A percentile compares a stretch with the other conserved stretches of the same genome.
Conservation (phyloP, 371 early-diverging fungal species). For the Rhizopus sp. region DNA sequence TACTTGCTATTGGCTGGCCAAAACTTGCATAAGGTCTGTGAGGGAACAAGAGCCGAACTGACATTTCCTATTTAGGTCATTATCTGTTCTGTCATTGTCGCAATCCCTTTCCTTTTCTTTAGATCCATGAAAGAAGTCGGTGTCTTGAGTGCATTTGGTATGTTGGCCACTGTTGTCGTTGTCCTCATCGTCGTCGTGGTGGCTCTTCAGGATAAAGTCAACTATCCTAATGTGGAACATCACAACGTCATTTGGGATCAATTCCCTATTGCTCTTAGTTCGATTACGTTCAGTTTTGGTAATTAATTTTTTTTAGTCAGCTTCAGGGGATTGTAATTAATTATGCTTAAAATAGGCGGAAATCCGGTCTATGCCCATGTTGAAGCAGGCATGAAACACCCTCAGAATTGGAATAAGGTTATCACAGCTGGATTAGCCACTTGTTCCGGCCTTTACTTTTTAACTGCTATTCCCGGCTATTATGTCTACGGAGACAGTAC, state of each 20-base stretch:
- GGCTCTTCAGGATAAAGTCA: constrained; percentile 21
- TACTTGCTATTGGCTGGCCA: constrained; percentile 73
- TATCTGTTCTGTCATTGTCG: constrained; percentile 61
- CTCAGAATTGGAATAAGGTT: constrained; percentile 73
- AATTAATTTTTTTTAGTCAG: background rate
- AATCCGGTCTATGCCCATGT: constrained; percentile 57
- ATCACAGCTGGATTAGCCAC: constrained; percentile 67
- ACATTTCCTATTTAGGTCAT: constrained; percentile 62
- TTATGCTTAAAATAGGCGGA: constrained; percentile 11
- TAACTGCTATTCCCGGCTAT: constrained; percentile 80
- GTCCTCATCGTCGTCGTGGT: constrained; percentile 31
- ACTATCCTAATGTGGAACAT: constrained; percentile 23
- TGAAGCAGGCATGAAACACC: constrained; percentile 79
- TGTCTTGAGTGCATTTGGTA: constrained; percentile 41
- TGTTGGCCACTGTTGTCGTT: constrained; percentile 29
- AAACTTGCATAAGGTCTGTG: constrained; percentile 55
- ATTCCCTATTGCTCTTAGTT: constrained; percentile 63
- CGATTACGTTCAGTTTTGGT: constrained; percentile 64
- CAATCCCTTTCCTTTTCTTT: constrained; percentile 68
- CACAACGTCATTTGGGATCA: constrained; percentile 48
- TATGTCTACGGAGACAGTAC: constrained; percentile 74
- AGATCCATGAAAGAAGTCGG: constrained; percentile 79
- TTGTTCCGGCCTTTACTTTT: constrained; percentile 73
- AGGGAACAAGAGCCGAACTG: constrained; percentile 28
- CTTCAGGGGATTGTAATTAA: background rate